phyloP scores from a whole-genome alignment of 2,329 filamentous ascomycete genomes.

The Aspergillus hortae region DNA sequence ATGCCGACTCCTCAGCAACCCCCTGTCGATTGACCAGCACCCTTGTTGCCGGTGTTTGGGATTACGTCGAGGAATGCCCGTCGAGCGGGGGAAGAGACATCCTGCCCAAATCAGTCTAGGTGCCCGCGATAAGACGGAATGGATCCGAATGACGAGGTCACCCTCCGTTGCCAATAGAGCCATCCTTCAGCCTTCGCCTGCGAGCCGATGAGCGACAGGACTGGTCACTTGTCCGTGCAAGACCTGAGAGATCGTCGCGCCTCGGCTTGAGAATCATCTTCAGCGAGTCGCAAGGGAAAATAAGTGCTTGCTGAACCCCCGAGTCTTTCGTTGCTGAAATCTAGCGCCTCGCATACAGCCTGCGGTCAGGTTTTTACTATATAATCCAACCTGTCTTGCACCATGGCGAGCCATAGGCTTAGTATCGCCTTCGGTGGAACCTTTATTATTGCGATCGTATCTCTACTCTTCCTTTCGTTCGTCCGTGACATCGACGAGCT shows the following conservation, averaged over 20 bases:
- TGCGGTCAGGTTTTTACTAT: not conserved
- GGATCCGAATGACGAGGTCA: slow-evolving; percentile 6
- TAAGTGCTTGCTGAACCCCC: not conserved
- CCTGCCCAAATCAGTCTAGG: slow-evolving; percentile 1
- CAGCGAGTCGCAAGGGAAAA: not conserved
- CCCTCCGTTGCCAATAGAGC: slow-evolving; percentile 2
- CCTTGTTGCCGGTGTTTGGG: no score
- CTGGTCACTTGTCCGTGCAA: slow-evolving; percentile 7
- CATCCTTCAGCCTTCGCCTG: not conserved
- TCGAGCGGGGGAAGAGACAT: not conserved
- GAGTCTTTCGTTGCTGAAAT: not conserved
- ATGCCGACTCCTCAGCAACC: not conserved
- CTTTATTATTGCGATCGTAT: slow-evolving; percentile 24
- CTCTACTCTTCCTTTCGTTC: slow-evolving; percentile 30
- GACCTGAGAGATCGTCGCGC: slow-evolving; percentile 2
- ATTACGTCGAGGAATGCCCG: not conserved
- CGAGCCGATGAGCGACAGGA: not conserved
- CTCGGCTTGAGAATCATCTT: slow-evolving; percentile 6
- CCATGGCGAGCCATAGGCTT: slow-evolving; percentile 29
- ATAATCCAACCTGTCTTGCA: not conserved
- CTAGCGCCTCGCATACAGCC: not conserved
- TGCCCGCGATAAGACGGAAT: not conserved
- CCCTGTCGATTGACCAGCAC: not conserved
- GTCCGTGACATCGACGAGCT: slow-evolving; percentile 15
- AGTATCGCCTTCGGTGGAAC: slow-evolving; percentile 23